Evolutionary conservation across 2,329 filamentous ascomycete genomes (phyloP).

Genomic region (Fusarium neocosmosporiellum): DNA sequence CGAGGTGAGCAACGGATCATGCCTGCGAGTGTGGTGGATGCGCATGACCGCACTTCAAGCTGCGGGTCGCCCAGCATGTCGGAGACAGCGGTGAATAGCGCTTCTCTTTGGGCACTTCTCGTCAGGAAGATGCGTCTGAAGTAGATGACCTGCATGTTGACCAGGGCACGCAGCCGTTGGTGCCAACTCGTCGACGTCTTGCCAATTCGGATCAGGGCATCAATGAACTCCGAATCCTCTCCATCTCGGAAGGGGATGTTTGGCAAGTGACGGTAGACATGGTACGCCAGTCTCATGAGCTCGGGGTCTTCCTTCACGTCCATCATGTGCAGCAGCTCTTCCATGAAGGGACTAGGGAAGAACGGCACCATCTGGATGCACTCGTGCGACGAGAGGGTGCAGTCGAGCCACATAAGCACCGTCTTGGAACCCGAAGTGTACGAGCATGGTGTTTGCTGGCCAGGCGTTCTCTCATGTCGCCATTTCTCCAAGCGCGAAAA

Average conservation of each 20-base stretch:
- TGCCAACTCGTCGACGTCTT: slow-evolving; percentile 90
- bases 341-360: slow-evolving; percentile 90
- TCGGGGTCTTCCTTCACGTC: slow-evolving; percentile 99
- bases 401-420: slow-evolving; percentile 93
- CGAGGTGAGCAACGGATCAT: slow-evolving; percentile 97
- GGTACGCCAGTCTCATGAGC: slow-evolving; percentile 92
- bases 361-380: slow-evolving; percentile 91
- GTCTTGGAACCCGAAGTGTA: slow-evolving; percentile 98
- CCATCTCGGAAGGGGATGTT: slow-evolving; percentile 93
- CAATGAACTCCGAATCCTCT: slow-evolving; percentile 86
- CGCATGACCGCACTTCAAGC: slow-evolving; percentile 92
- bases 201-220: slow-evolving; percentile 87
- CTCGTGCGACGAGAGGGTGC: slow-evolving; percentile 88
- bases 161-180: slow-evolving; percentile 90
- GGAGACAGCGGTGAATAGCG: slow-evolving; percentile 91
- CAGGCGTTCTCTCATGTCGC: slow-evolving; percentile 84
- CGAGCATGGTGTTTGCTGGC: slow-evolving; percentile 91
- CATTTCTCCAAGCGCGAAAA: slow-evolving; percentile 86
- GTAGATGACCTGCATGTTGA: slow-evolving; percentile 99
- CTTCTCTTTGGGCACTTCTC: slow-evolving; percentile 76
- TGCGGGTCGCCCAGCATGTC: slow-evolving; percentile 93
- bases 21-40: slow-evolving; percentile 91
- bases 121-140: slow-evolving; percentile 96
- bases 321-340: slow-evolving; percentile 99
- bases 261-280: slow-evolving; percentile 94